Base-by-base conservation (phyloP, 805 yeast species). In the Metschnikowia sp. region DNA sequence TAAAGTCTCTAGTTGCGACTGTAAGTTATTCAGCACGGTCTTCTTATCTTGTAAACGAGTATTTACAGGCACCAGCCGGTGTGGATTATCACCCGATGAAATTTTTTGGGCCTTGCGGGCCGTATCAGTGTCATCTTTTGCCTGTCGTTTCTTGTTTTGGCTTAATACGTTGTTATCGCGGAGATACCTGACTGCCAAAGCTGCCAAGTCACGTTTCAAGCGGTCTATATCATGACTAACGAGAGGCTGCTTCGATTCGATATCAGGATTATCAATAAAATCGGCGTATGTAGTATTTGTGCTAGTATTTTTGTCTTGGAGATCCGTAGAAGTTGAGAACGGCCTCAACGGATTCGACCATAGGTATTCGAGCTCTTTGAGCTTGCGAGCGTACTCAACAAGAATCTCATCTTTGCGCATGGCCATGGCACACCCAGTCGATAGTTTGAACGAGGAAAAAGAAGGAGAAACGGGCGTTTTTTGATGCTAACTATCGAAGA, bases 1-100 rank as follows among this genome's bases (percentile, higher is more conserved):
- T 10, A 59, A 42, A 2, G 57, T 56, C 34, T 49, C 60, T 40
- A 53, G 53, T 43, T 60, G 64, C 12, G 60, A 51, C 47, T 51
- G 51, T 22, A 63, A 40, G 15, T 51, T 48, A 30, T 41, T 44
- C 2, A 52, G 44, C 5, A 15, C 18, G 8, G 45, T 34, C 26
- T 32, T 39, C 36, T 18, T 38, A 9, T 31, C 34, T n/a, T 9
- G 8, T 2, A 19, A 10, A 3, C 8, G 8, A 6, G 28, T 22
- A 8, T 31, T 8, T 2, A 28, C 45, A 10, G 50, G 47, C 48
- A 45, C 46, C 19, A 41, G 34, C 9, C 56, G 45, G 30, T 53
- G 44, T 7, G 55, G 56, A 6, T 36, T 41, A 8, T 51, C 49
- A 6, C 40, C 36, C 3, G 44, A 18, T 4, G 28, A 13, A 3